Base-by-base conservation (phyloP, 495 filamentous ascomycete genomes). In the Trichocladium uniseriatum region DNA sequence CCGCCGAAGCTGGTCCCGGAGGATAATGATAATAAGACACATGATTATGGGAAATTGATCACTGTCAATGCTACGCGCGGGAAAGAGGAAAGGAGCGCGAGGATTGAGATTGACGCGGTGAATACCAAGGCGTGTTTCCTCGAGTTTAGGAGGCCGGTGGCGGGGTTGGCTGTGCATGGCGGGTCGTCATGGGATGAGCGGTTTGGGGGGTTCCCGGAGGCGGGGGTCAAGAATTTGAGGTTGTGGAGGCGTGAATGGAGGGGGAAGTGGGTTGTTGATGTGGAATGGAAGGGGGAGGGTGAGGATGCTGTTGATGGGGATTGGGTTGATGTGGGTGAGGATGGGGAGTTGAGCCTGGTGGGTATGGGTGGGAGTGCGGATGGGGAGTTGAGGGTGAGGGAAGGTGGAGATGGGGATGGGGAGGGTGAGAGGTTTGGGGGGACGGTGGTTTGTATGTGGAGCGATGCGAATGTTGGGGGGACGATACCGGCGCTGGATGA, bases 401-500 rank as follows among this genome's bases (percentile, higher is more conserved):
- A 49, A 10, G 58, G 55, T 9, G 13, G 4, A 4, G 24, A 8
- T 27, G 3, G 4, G 24, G 24, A n/a, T n/a, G n/a, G 4, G 24
- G 24, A 43, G 9, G 16, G 22, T 6, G 28, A 31, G 14, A 73
- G 72, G 7, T 61, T 91, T 41, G 76, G 79, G 51, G 90, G 89
- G 0, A 73, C 70, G 38, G 79, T 89, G 4, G 75, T 84, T 9
- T 97, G 91, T 70, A 64, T 87, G 14, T 98, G 92, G 92, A 86
- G 81, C 55, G 92, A 97, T 69, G 80, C 77, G 24, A 95, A 94
- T 54, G 70, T 67, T 10, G 60, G 63, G 9, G 83, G 81, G 3
- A 67, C 73, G 7, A 91, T 98, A 42, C 89, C 92, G 0, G 92
- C 92, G 13, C 74, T 92, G 28, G 86, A 92, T 55, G 92, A 98